Conservation (phyloP, 192 early-diverging fungal species). For the Coemansia sp. region DNA sequence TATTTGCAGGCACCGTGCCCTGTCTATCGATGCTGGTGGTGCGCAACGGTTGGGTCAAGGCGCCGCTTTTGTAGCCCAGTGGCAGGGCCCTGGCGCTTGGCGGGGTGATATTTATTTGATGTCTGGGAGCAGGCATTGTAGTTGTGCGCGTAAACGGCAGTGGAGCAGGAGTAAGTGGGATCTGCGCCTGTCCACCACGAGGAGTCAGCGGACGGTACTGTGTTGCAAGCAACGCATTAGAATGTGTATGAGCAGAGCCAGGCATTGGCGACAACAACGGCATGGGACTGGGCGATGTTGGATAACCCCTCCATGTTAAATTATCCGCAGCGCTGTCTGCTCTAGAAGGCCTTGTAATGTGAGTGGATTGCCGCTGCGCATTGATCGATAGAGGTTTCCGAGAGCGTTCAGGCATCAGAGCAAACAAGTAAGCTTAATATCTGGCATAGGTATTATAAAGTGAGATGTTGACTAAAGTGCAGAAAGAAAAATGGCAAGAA, state of each 20-base stretch:
- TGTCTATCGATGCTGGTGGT: not conserved
- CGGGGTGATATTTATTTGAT: not conserved
- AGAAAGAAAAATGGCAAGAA: not conserved
- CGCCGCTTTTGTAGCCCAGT: not conserved
- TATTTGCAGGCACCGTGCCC: not conserved
- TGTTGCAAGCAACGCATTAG: not conserved
- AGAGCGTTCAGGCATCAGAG: conserved; percentile 1
- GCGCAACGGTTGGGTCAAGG: not conserved
- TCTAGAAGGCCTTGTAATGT: not conserved
- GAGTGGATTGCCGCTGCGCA: conserved; percentile 5
- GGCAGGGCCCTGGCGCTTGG: not conserved
- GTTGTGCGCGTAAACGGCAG: conserved; percentile 8
- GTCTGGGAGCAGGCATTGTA: not conserved
- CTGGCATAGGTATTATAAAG: not conserved
- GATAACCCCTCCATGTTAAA: conserved; percentile 1
- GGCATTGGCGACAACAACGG: conserved; percentile 21
- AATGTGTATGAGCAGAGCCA: conserved; percentile 10
- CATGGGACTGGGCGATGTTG: conserved; percentile 5
- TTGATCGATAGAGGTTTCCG: not conserved
- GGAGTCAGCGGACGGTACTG: not conserved
- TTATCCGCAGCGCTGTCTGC: not conserved
- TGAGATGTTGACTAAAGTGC: not conserved
- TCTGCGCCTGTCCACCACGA: not conserved
- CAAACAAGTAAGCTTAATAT: not conserved
- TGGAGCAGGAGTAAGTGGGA: not conserved